Conservation (phyloP, 1,139 yeast species). For the Geotrichum fermentans region DNA sequence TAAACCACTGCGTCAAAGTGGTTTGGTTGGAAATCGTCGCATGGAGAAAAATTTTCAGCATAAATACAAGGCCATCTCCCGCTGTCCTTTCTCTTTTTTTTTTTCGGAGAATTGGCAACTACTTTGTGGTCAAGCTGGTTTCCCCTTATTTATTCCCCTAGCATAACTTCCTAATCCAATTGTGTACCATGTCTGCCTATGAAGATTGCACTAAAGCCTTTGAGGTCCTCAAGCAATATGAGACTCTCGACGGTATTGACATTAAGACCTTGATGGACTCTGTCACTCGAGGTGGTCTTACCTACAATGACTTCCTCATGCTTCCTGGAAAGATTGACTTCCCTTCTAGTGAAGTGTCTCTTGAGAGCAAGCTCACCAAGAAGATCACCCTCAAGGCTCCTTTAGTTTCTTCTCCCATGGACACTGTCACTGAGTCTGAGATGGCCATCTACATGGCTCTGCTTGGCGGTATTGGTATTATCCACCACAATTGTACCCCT, state of each 20-base stretch:
- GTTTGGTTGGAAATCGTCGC: no score
- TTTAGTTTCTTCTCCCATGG: slow-evolving; percentile 98
- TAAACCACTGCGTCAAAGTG: no score
- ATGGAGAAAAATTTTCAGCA: not conserved
- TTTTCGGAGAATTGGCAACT: slow-evolving; percentile 19
- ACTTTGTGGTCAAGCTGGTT: slow-evolving; percentile 11
- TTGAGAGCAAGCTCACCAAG: slow-evolving; percentile 85
- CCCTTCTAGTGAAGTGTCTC: slow-evolving; percentile 69
- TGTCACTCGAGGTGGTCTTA: slow-evolving; percentile 84
- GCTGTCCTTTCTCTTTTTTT: slow-evolving; percentile 20
- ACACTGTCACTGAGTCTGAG: slow-evolving; percentile 92
- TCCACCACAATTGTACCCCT: slow-evolving; percentile 93
- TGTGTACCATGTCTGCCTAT: slow-evolving; percentile 17
- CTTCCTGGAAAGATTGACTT: slow-evolving; percentile 93
- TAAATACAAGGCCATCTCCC: not conserved
- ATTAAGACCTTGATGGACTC: slow-evolving; percentile 86
- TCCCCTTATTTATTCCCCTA: slow-evolving; percentile 10
- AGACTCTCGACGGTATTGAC: slow-evolving; percentile 78
- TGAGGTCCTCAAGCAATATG: slow-evolving; percentile 59
- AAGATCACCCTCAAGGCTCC: slow-evolving; percentile 89
- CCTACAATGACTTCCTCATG: slow-evolving; percentile 92
- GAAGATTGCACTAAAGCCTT: slow-evolving; percentile 62
- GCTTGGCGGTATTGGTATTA: slow-evolving; percentile 97
- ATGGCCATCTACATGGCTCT: slow-evolving; percentile 99
- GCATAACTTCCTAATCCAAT: not conserved